phyloP scores from a whole-genome alignment of 169 alveolate genomes.

The Plasmodium ovale region DNA sequence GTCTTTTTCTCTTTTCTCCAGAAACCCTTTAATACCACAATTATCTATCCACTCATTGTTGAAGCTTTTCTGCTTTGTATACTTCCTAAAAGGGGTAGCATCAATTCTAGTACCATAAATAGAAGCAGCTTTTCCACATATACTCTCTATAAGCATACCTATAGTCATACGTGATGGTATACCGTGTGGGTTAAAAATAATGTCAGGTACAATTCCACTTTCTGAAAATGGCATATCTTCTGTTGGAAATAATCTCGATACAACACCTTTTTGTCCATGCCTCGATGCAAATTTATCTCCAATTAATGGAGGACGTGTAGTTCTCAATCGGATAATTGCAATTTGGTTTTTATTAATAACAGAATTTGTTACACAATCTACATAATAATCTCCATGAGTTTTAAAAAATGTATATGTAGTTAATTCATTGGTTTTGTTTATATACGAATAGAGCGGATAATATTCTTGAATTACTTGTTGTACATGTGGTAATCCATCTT shows the following conservation, averaged over 20 bases:
- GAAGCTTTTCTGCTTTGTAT: conserved; percentile 81
- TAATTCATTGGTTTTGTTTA: conserved; percentile 44
- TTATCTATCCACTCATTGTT: conserved; percentile 86
- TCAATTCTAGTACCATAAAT: conserved; percentile 95
- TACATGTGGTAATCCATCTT: conserved; percentile 89
- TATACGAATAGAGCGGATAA: conserved; percentile 79
- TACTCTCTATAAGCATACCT: conserved; percentile 98
- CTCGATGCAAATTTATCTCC: conserved; percentile 99
- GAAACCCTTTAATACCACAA: conserved; percentile 86
- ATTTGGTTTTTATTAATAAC: conserved; percentile 24
- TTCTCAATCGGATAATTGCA: conserved; percentile 80
- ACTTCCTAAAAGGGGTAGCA: conserved; percentile 92
- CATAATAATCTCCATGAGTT: conserved; percentile 40
- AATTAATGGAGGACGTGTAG: conserved; percentile 94
- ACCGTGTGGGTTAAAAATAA: conserved; percentile 99
- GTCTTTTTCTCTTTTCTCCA: background rate
- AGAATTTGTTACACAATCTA: conserved; percentile 41
- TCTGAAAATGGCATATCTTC: conserved; percentile 99
- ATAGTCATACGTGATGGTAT: conserved; percentile 99
- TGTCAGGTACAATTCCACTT: conserved; percentile 99
- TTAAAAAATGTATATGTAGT: conserved; percentile 65
- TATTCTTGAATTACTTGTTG: conserved; percentile 88
- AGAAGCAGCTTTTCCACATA: conserved; percentile 99
- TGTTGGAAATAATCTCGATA: conserved; percentile 97
- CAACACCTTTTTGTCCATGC: conserved; percentile 99